phyloP scores from a whole-genome alignment of 495 filamentous ascomycete genomes.

The Aspergillus affinis region DNA sequence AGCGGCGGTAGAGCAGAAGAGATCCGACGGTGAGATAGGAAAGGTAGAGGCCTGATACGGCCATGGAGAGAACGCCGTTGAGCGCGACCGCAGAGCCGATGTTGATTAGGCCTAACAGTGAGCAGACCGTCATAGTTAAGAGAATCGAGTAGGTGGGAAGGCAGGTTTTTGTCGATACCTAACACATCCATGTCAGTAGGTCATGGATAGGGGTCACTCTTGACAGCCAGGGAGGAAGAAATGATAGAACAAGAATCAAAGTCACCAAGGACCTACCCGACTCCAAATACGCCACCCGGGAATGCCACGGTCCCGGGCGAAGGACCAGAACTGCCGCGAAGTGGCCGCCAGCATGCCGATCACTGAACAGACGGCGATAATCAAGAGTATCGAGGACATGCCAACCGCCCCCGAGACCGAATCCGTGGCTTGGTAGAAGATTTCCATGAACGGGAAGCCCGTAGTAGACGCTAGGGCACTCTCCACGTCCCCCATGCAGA shows the following conservation, averaged over 20 bases:
- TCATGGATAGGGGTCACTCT: neutral
- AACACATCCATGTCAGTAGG: neutral
- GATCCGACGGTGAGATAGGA: conserved; percentile 44
- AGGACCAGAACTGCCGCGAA: conserved; percentile 56
- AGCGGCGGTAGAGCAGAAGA: conserved; percentile 50
- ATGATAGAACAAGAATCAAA: neutral
- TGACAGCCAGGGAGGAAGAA: no score
- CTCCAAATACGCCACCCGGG: conserved; percentile 43
- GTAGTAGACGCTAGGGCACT: conserved; percentile 31
- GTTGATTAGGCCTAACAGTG: conserved; percentile 44
- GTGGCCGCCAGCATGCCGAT: conserved; percentile 50
- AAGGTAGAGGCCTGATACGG: conserved; percentile 41
- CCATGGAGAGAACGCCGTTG: conserved; percentile 45
- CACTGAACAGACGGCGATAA: conserved; percentile 39
- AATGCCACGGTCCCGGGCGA: conserved; percentile 54
- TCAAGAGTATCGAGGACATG: conserved; percentile 46
- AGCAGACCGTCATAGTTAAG: conserved; percentile 32
- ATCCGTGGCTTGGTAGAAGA: conserved; percentile 44
- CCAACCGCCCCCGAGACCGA: conserved; percentile 40
- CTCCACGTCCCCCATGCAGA: conserved; percentile 46
- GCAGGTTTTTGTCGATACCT: conserved; percentile 32
- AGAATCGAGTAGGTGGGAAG: conserved; percentile 45
- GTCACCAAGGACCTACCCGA: conserved; percentile 33
- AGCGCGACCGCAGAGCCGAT: conserved; percentile 48
- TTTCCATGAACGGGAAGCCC: conserved; percentile 51